Evolutionary conservation across 495 filamentous ascomycete species (phyloP), one percentile per base, ranked within the genome.

Genomic region (Daldinia decipiens): DNA sequence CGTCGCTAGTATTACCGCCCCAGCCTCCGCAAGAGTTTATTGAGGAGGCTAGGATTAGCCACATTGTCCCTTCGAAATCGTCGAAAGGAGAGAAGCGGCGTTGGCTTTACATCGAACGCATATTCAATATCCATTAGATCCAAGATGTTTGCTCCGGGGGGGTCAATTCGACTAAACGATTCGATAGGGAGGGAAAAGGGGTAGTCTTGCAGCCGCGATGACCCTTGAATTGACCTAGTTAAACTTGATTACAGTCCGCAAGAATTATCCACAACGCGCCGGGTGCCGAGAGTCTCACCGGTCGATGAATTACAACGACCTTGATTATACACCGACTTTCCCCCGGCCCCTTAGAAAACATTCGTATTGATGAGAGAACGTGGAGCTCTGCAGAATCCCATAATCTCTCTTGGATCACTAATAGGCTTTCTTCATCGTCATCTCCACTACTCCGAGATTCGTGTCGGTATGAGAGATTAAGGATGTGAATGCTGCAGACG

Each of bases 261-360:
- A 84, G 62, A 36, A 80, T 80, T n/a, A 80, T 75, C 72, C 81
- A 86, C 0, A 78, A 78, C 7, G 77, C 80, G 47, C 79, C 82
- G n/a, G 17, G 43, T 21, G 43, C 43, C 51, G 5, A 85, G 71
- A 7, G 80, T 62, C 43, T 83, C 79, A 0, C 85, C 84, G 11
- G 80, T 75, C 5, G 86, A 76, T 0, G 83, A 85, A 70, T 86
- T 85, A 86, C 73, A 0, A 80, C 79, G 7, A 86, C 74, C 62
- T 86, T 82, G 1, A 84, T 82, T 68, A 53, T 2, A 74, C 77
- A 19, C 72, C 68, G 86, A 88, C 2, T 67, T 73, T 24, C 66
- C 38, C 56, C 70, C 67, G 27, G 88, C 71, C 43, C 43, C 43
- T 47, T 47, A 47, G 19, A 47, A 47, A 47, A 13, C n/a, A 13